Evolutionary conservation across 2,329 filamentous ascomycete species (phyloP), one percentile per base, ranked within the genome.

Genomic region (Xylariaceae sp.): DNA sequence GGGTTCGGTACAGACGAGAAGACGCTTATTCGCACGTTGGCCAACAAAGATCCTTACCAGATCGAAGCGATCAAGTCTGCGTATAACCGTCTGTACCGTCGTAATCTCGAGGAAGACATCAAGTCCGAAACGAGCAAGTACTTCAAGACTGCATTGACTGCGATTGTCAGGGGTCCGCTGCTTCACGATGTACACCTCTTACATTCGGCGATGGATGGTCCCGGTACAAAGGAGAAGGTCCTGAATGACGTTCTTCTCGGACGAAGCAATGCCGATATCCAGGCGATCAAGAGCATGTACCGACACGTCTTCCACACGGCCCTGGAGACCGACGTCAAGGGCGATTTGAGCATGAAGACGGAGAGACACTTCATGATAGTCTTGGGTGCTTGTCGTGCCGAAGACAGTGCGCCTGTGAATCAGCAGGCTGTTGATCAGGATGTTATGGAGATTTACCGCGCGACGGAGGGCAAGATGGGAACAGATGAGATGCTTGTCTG

Each of bases 1-100:
- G 92, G 92, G 0, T 90, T 96, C 63, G 93, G 92, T 39, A 97
- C 92, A 0, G 86, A 97, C 68, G 92, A 97, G 73, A 88, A 86
- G 68, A 74, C 82, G 0, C 77, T 97, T 13, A 92, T 96, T 64
- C 77, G 79, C 1, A 77, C 87, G 2, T 77, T 97, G 7, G 77
- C 88, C 2, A 83, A 80, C 65, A 87, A 92, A 63, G 90, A 95
- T 64, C 88, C 92, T 0, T 77, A 92, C 3, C 89, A 96, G 72
- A 82, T 94, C 63, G 83, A 87, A 52, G 78, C 83, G 7, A 79
- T 95, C 55, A 84, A 86, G 58, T 73, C 80, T 6, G 81, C 88
- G 2, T 97, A 88, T 76, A 77, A 85, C 53, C 76, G 84, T 59
- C 76, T 80, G 62, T 81, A 88, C 74, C 78, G 79, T 52, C 87